phyloP scores from a whole-genome alignment of 78 protist genomes.

The Dictyostelium purpureum region DNA sequence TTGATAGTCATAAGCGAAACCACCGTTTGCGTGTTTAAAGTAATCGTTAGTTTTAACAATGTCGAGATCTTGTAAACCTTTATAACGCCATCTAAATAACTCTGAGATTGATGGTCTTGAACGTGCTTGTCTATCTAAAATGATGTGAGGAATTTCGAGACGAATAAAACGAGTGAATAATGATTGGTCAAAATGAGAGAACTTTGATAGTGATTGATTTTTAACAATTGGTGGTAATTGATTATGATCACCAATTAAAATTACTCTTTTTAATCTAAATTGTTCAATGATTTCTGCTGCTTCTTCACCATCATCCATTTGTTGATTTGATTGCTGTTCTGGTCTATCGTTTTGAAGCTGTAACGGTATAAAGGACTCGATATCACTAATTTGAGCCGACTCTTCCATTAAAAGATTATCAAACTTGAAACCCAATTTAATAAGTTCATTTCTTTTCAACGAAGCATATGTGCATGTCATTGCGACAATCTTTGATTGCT shows the following conservation, averaged over 20 bases:
- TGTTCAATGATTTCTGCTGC: not conserved
- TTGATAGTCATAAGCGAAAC: conserved; percentile 89
- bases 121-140: conserved; percentile 92
- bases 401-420: conserved; percentile 98
- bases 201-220: conserved; percentile 91
- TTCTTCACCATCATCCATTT: conserved; percentile 93
- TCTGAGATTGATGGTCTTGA: conserved; percentile 85
- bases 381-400: conserved; percentile 94
- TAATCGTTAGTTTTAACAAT: conserved; percentile 15
- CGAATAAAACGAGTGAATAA: conserved; percentile 84
- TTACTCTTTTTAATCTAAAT: conserved; percentile 92
- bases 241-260: conserved; percentile 98
- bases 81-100: conserved; percentile 95
- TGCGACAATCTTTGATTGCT: conserved; percentile 94
- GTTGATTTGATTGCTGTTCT: not conserved
- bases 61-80: conserved; percentile 87
- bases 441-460: conserved; percentile 80
- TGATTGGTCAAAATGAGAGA: conserved; percentile 90
- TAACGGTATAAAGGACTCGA: conserved; percentile 98
- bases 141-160: conserved; percentile 89
- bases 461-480: conserved; percentile 99
- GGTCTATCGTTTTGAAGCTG: conserved; percentile 89
- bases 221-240: conserved; percentile 98
- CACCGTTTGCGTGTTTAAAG: conserved; percentile 81
- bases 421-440: conserved; percentile 87